Base-by-base conservation (phyloP, 2,329 filamentous ascomycete genomes). In the Akanthomyces uredinophilus region DNA sequence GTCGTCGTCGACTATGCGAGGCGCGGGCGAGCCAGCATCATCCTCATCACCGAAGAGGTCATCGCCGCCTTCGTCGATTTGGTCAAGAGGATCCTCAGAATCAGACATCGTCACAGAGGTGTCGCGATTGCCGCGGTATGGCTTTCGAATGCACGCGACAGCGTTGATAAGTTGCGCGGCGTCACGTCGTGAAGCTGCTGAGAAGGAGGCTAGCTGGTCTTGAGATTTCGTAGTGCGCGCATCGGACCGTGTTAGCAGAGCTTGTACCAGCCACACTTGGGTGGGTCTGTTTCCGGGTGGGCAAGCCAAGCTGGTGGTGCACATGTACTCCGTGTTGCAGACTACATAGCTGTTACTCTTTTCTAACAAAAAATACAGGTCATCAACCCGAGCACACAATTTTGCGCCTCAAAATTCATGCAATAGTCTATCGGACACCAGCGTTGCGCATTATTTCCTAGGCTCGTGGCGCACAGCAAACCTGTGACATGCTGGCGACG, bases 11-110 rank as follows among this genome's bases (percentile, higher is more conserved):
- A 87, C 78, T 51, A 81, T 82, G 67, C 85, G 83, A 67, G 87
- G 87, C 70, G 86, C 86, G 82, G 56, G 87, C 82, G 66, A 86
- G 39, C 88, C 86, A 63, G 86, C 83, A 67, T 89, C 79, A 43
- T 77, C 83, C 57, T 81, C 83, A 62, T 86, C 84, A 58, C 84
- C 85, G 64, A 88, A 87, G 51, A 87, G 79, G 69, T 87, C 85
- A 69, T 85, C 85, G 63, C 79, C 85, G 62, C 77, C 83, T 55
- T 81, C 81, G 61, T 85, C 83, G 62, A 83, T 77, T 63, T 76
- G 74, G 55, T 83, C 81, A 67, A 83, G 72, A 60, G 75, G 74
- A 60, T 84, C 82, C 65, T 85, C 83, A 1, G 81, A 82, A 67
- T 85, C 82, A 20, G 83, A 85, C 83, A 85, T 85, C 53, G 49